These are phyloP conservation scores for Panaeolus cyanescens DNA, from an alignment of 768 basidiomycete genomes.

Conservation along the genomic window DNA sequence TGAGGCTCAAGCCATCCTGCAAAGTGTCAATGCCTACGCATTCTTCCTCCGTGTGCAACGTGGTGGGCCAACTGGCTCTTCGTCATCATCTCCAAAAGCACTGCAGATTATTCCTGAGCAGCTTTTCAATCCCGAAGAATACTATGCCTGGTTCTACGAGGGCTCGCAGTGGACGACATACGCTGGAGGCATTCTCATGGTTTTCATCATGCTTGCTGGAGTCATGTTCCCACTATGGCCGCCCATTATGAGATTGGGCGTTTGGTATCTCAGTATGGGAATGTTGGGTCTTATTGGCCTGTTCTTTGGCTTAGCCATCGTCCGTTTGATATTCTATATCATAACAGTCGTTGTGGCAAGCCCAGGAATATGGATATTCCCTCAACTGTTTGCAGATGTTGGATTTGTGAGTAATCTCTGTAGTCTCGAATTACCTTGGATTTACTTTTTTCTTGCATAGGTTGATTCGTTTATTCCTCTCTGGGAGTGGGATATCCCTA, in stretches of 20 bases:
- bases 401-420: constrained; percentile 78
- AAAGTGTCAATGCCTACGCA: constrained; percentile 74
- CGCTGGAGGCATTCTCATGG: constrained; percentile 88
- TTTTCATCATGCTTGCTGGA: constrained; percentile 89
- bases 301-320: constrained; percentile 89
- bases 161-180: constrained; percentile 94
- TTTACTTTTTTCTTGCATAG: constrained; percentile 40
- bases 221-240: constrained; percentile 99
- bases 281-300: constrained; percentile 86
- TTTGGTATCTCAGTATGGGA: constrained; percentile 91
- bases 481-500: constrained; percentile 95
- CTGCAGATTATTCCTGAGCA: constrained; percentile 84
- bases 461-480: constrained; percentile 96
- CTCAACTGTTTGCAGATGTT: constrained; percentile 95
- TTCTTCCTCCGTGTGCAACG: constrained; percentile 94
- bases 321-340: constrained; percentile 92
- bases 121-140: constrained; percentile 73
- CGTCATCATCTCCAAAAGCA: constrained; percentile 75
- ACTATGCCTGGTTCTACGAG: constrained; percentile 98
- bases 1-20: constrained; percentile 71
- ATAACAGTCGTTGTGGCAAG: constrained; percentile 84
- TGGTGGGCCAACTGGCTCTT: constrained; percentile 61
- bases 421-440: neutral
- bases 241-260: constrained; percentile 85
- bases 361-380: constrained; percentile 99